A percentile compares a stretch with the other conserved stretches of the same genome.
Conservation (phyloP, 441 rosid genomes). For the Biscutella laevigata region DNA sequence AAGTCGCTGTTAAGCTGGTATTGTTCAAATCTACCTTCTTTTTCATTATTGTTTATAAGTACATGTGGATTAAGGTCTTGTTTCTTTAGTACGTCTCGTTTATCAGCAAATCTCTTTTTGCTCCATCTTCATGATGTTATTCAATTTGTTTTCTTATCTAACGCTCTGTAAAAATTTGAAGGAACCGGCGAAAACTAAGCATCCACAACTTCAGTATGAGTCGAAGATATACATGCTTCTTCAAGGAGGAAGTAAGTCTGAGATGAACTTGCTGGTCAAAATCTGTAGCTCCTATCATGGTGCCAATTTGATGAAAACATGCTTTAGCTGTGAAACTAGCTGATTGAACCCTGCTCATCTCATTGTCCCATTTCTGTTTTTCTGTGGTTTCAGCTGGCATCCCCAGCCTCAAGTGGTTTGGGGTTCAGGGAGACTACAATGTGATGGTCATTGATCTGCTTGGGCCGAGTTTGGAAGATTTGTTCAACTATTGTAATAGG, state of each 20-base stretch:
- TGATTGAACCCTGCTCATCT: background rate
- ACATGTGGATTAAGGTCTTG: background rate
- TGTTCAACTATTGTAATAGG: slow-evolving; percentile 88
- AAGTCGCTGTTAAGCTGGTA: slow-evolving; percentile 53
- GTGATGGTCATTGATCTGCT: slow-evolving; percentile 96
- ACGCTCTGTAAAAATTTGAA: slow-evolving; percentile 25
- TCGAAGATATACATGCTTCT: slow-evolving; percentile 95
- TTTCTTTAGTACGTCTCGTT: background rate
- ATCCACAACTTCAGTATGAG: slow-evolving; percentile 97
- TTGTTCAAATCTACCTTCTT: background rate
- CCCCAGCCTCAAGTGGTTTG: slow-evolving; percentile 98
- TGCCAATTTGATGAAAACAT: background rate
- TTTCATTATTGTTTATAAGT: background rate
- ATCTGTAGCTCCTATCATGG: background rate
- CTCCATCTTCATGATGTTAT: background rate
- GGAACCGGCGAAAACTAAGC: slow-evolving; percentile 93
- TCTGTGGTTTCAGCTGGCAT: background rate
- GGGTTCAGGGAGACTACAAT: slow-evolving; percentile 83
- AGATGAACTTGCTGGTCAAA: background rate
- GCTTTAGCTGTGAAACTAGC: background rate
- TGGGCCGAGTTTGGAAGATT: slow-evolving; percentile 97
- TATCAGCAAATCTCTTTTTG: background rate
- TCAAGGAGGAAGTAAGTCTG: slow-evolving; percentile 78
- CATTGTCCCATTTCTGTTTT: background rate
- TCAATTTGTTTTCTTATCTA: background rate